phyloP scores from a whole-genome alignment of 2,329 filamentous ascomycete genomes.

The Cordyceps cicadae region DNA sequence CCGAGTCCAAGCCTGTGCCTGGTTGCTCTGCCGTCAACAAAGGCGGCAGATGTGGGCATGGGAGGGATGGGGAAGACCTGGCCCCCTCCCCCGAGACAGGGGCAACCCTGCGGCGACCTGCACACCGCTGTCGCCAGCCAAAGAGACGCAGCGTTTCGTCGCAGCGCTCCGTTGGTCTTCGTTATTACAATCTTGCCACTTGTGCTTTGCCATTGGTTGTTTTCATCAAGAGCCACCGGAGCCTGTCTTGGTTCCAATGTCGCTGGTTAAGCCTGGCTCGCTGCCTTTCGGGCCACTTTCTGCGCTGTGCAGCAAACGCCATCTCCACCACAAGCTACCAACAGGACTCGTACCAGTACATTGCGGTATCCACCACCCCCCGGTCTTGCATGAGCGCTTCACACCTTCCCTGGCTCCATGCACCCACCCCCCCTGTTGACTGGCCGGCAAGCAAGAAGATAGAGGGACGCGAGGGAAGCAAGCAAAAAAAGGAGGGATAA shows the following conservation, averaged over 20 bases:
- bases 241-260: conserved; percentile 41
- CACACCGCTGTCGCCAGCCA: conserved; percentile 14
- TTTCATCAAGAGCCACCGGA: conserved; percentile 41
- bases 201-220: conserved; percentile 38
- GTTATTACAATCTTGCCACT: conserved; percentile 26
- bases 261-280: conserved; percentile 32
- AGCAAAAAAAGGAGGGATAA: conserved; percentile 12
- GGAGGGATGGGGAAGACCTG: conserved; percentile 17
- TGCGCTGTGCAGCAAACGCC: conserved; percentile 9
- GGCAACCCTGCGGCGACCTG: not conserved
- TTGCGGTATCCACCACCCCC: conserved; percentile 3
- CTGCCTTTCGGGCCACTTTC: not conserved
- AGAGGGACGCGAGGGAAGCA: conserved; percentile 3
- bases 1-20: not conserved
- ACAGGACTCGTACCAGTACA: conserved; percentile 2
- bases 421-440: not conserved
- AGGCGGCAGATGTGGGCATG: not conserved
- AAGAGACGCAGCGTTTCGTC: conserved; percentile 9
- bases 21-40: not conserved
- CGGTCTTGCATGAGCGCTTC: conserved; percentile 8
- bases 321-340: conserved; percentile 12
- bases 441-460: not conserved
- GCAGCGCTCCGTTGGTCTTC: conserved; percentile 21
- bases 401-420: not conserved
- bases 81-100: conserved; percentile 17